Base-by-base conservation (phyloP, 106 monocot genomes). In the Acorus gramineus region DNA sequence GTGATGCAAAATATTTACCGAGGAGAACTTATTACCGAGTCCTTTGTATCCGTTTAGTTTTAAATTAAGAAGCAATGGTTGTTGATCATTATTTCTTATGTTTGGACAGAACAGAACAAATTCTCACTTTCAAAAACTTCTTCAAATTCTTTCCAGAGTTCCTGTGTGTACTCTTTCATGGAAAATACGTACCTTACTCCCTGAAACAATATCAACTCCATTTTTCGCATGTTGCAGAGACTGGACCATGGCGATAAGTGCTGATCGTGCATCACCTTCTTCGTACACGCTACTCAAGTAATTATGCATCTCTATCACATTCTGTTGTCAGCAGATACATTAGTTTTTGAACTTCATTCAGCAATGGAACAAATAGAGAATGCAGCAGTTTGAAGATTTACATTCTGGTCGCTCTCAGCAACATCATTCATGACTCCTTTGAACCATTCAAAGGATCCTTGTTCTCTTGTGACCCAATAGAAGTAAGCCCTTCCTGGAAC, bases 401-500 rank as follows among this genome's bases (percentile, higher is more conserved):
- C 90, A 55, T 90, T 66, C 14, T 73, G 71, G 49, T 96, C 95
- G 49, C 73, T 82, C 57, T 90, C 95, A 52, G 87, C 82, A 61
- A 96, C 90, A 60, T 96, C 95, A 57, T 96, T 85, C 90, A 90
- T 90, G 42, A 96, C 85, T 57, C 95, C 95, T 75, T 77, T 81
- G 67, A 96, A 96, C 86, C 95, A 96, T 65, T 96, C 95, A 55
- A 96, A 96, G 2, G 90, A 90, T 43, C 90, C 90, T 73, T 95
- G 86, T 61, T 95, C 94, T 55, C 90, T 84, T 51, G 94, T 96
- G 7, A 96, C 90, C 95, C 90, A 96, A 46, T 90, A 96, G 78
- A 96, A 96, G 73, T 90, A 90, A 52, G 95, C 95, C 47, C 90
- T 79, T 70, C 55, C 79, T 63, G 82, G 85, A 60, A 66, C 70